These are phyloP conservation scores for Xylaria intraflava DNA, from an alignment of 495 filamentous ascomycete species.

Conservation along the genomic window DNA sequence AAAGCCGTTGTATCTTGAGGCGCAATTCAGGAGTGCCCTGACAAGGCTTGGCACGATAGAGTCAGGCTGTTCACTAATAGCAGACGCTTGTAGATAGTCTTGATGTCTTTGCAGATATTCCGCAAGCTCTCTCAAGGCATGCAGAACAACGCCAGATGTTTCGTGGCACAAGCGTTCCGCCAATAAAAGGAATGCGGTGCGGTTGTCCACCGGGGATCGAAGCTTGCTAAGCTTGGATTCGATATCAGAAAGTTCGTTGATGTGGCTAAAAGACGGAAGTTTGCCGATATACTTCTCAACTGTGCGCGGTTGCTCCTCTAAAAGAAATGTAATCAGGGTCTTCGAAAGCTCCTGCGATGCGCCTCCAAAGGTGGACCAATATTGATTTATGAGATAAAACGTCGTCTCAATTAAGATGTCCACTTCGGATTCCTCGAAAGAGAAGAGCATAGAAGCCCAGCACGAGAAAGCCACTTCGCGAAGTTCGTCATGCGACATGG, in stretches of 20 bases:
- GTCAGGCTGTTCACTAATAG: conserved; percentile 80
- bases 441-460: conserved; percentile 71
- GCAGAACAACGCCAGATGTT: conserved; percentile 72
- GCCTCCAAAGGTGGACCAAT: conserved; percentile 65
- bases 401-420: conserved; percentile 74
- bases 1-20: conserved; percentile 66
- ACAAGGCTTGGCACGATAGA: conserved; percentile 61
- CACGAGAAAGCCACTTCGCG: conserved; percentile 71
- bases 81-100: conserved; percentile 71
- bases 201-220: conserved; percentile 48
- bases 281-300: conserved; percentile 59
- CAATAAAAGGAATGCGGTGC: conserved; percentile 62
- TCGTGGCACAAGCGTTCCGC: conserved; percentile 69
- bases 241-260: conserved; percentile 60
- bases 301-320: conserved; percentile 52
- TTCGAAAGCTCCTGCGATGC: conserved; percentile 51
- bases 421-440: conserved; percentile 71
- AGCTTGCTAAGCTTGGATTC: conserved; percentile 57
- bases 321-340: conserved; percentile 56
- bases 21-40: conserved; percentile 75
- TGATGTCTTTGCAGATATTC: conserved; percentile 67
- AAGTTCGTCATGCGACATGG: conserved; percentile 64
- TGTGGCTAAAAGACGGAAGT: conserved; percentile 71
- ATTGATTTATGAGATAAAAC: conserved; percentile 73
- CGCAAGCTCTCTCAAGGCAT: conserved; percentile 69